Percentiles rank a stretch among this genome's conserved stretches.
Evolutionary conservation across 164 flowering plant genomes (phyloP).

Genomic region (Kingdonia uniflora): DNA sequence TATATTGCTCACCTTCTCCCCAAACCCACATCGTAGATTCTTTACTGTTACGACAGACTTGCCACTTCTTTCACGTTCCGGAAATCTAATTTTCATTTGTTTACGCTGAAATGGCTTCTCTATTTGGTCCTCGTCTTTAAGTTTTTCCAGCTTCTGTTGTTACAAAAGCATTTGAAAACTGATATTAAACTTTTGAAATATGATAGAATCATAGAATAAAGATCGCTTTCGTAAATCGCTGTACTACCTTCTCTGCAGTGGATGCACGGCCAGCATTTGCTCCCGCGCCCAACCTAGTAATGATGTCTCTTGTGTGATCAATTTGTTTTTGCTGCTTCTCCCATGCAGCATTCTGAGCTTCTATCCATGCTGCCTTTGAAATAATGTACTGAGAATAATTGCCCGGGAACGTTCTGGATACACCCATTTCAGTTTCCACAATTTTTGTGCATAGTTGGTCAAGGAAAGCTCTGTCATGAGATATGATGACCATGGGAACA

Average conservation of each 20-base stretch:
- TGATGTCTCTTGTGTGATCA: slow-evolving; percentile 65
- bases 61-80: slow-evolving; percentile 94
- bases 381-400: slow-evolving; percentile 79
- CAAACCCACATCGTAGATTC: slow-evolving; percentile 62
- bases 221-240: too few species aligned
- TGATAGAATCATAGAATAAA: too few species aligned
- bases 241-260: slow-evolving; percentile 82
- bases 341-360: slow-evolving; percentile 88
- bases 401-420: slow-evolving; percentile 77
- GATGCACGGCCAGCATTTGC: slow-evolving; percentile 97
- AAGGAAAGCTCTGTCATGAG: slow-evolving; percentile 99
- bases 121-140: slow-evolving; percentile 74
- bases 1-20: slow-evolving; percentile 42
- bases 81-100: slow-evolving; percentile 88
- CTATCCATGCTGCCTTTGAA: slow-evolving; percentile 81
- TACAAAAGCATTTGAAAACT: slow-evolving; percentile 7
- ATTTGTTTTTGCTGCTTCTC: slow-evolving; percentile 98
- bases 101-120: slow-evolving; percentile 95
- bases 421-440: slow-evolving; percentile 99
- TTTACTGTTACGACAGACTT: slow-evolving; percentile 50
- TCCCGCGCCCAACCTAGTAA: slow-evolving; percentile 80
- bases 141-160: slow-evolving; percentile 83
- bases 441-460: slow-evolving; percentile 96
- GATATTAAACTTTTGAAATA: too few species aligned
- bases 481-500: slow-evolving; percentile 96